A percentile compares a stretch with the other conserved stretches of the same genome.
These are phyloP conservation scores for Leccinellum luteum DNA, from an alignment of 768 basidiomycete species.

Conservation along the genomic window DNA sequence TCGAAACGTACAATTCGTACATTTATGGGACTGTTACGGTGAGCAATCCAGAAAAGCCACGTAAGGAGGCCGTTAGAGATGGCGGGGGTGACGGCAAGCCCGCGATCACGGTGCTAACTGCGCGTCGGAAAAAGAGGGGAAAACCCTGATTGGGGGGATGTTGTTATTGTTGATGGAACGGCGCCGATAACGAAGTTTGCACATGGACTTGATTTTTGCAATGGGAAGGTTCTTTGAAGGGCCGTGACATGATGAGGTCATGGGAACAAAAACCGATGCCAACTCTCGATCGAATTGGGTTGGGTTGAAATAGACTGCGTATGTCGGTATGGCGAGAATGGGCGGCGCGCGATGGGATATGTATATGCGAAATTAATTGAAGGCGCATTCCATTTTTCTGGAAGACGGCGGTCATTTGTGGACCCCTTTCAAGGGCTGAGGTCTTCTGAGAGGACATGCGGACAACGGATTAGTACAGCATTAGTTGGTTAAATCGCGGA, in stretches of 20 bases:
- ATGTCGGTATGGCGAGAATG: background rate
- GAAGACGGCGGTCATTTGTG: constrained; percentile 12
- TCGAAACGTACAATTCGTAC: constrained; percentile 57
- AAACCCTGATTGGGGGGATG: constrained; percentile 17
- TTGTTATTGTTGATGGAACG: constrained; percentile 2
- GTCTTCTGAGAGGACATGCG: constrained; percentile 2
- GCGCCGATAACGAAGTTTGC: background rate
- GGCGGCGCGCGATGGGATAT: constrained; percentile 1
- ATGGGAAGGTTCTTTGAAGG: no score
- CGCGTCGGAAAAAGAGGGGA: constrained; percentile 51
- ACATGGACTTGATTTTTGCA: constrained; percentile 2
- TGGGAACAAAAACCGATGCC: background rate
- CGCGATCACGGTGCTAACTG: constrained; percentile 57
- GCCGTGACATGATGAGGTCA: constrained; percentile 2
- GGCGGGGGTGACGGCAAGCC: constrained; percentile 10
- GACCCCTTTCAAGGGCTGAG: background rate
- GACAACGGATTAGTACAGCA: no score
- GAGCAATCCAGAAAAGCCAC: constrained; percentile 41
- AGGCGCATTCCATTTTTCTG: constrained; percentile 14
- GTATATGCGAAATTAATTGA: constrained; percentile 11
- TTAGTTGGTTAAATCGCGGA: background rate
- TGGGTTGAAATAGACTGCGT: constrained; percentile 9
- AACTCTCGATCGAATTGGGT: background rate
- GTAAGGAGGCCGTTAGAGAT: constrained; percentile 15
- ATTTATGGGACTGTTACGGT: constrained; percentile 60